phyloP scores from a whole-genome alignment of 805 yeast species.

The Yarrowia keelungensis region DNA sequence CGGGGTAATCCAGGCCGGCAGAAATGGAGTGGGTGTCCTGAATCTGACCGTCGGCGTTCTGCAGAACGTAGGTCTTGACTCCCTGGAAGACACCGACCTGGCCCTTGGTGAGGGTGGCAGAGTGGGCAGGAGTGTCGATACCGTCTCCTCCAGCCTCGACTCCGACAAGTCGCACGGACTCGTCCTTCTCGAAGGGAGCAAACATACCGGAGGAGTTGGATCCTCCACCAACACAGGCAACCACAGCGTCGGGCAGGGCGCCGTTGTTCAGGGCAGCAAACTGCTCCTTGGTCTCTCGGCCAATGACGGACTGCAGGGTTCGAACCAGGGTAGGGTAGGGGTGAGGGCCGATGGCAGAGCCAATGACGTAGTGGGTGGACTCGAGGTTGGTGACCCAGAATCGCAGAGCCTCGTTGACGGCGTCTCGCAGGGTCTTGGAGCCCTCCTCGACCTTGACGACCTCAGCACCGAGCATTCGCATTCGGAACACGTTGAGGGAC shows the following conservation, averaged over 20 bases:
- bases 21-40: conserved; percentile 98
- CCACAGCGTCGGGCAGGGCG: conserved; percentile 87
- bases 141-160: conserved; percentile 99
- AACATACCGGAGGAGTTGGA: conserved; percentile 96
- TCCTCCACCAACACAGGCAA: conserved; percentile 99
- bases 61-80: conserved; percentile 91
- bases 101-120: conserved; percentile 96
- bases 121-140: conserved; percentile 82
- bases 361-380: conserved; percentile 92
- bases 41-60: conserved; percentile 91
- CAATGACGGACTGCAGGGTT: conserved; percentile 97
- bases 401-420: conserved; percentile 96
- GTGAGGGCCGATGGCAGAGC: conserved; percentile 99
- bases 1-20: conserved; percentile 99
- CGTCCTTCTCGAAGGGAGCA: conserved; percentile 87
- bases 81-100: conserved; percentile 98
- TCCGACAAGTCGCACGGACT: conserved; percentile 80
- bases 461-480: conserved; percentile 94
- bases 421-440: conserved; percentile 95
- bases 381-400: conserved; percentile 89
- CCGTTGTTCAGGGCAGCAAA: conserved; percentile 80
- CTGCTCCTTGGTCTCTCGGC: conserved; percentile 91
- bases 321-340: conserved; percentile 98
- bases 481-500: conserved; percentile 96
- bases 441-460: conserved; percentile 95